Conservation (phyloP, 2,329 filamentous ascomycete species). For the Talaromyces pinophilus region DNA sequence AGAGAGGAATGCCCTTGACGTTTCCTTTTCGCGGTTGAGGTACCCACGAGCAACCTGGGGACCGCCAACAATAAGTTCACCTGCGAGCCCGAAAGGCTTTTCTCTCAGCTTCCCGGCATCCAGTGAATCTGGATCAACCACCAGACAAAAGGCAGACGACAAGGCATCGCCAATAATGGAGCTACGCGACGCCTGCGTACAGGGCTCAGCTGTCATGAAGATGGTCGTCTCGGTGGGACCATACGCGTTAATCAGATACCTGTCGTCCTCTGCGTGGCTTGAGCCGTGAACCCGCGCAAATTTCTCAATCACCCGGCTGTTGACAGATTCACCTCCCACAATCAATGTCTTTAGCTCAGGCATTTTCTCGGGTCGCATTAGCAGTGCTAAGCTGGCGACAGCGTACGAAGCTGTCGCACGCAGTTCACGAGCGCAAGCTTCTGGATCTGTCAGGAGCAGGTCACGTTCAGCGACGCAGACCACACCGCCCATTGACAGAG, state of each 20-base stretch:
- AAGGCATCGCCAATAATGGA: slow-evolving; percentile 42
- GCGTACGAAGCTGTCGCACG: slow-evolving; percentile 43
- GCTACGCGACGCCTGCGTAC: slow-evolving; percentile 29
- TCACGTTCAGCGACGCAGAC: slow-evolving; percentile 37
- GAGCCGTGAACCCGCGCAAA: slow-evolving; percentile 28
- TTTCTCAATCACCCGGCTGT: slow-evolving; percentile 36
- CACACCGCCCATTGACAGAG: slow-evolving; percentile 45
- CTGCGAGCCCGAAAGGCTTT: slow-evolving; percentile 44
- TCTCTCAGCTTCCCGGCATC: slow-evolving; percentile 35
- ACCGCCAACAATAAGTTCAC: slow-evolving; percentile 20
- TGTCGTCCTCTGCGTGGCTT: slow-evolving; percentile 13
- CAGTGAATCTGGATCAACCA: slow-evolving; percentile 26
- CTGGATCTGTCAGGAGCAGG: slow-evolving; percentile 34
- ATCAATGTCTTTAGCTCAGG: slow-evolving; percentile 34
- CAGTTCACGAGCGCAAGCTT: slow-evolving; percentile 32
- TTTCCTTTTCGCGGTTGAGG: slow-evolving; percentile 21
- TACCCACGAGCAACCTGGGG: slow-evolving; percentile 20
- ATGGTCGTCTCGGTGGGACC: slow-evolving; percentile 39
- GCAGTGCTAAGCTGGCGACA: slow-evolving; percentile 41
- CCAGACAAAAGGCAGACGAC: slow-evolving; percentile 28
- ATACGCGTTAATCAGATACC: slow-evolving; percentile 37
- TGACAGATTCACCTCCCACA: slow-evolving; percentile 41
- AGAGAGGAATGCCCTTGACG: slow-evolving; percentile 14
- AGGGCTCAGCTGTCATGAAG: slow-evolving; percentile 31
- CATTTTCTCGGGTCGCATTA: slow-evolving; percentile 34